Conservation (phyloP, 805 yeast species). For the Saturnispora sekii region DNA sequence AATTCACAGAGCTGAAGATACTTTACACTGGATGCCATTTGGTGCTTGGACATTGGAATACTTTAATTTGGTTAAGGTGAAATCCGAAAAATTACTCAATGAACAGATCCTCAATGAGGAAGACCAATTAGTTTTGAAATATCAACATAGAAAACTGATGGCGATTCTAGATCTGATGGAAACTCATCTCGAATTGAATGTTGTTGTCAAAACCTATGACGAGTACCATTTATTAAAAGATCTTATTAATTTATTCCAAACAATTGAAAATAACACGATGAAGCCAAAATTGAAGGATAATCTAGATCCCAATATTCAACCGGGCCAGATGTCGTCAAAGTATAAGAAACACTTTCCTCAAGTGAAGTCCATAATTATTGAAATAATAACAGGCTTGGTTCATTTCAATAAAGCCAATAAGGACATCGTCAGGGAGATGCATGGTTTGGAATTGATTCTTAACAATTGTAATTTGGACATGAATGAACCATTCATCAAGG, state of each 20-base stretch:
- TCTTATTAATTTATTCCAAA: slow-evolving; percentile 30
- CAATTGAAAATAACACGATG: slow-evolving; percentile 33
- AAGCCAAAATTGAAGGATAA: slow-evolving; percentile 27
- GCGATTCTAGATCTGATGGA: slow-evolving; percentile 33
- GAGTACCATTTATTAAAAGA: slow-evolving; percentile 30
- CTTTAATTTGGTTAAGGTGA: slow-evolving; percentile 18
- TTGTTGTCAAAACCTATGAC: slow-evolving; percentile 32
- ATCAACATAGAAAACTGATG: slow-evolving; percentile 14
- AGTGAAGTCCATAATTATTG: slow-evolving; percentile 56
- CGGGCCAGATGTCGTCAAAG: not conserved
- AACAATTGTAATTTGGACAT: slow-evolving; percentile 81
- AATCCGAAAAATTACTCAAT: not conserved
- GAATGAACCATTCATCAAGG: slow-evolving; percentile 82
- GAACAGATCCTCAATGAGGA: slow-evolving; percentile 5
- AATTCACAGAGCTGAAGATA: not conserved
- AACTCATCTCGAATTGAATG: slow-evolving; percentile 32
- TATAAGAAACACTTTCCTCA: slow-evolving; percentile 43
- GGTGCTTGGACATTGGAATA: slow-evolving; percentile 34
- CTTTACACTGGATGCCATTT: slow-evolving; percentile 13
- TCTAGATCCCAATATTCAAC: not conserved
- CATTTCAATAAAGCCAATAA: slow-evolving; percentile 48
- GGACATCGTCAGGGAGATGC: slow-evolving; percentile 52
- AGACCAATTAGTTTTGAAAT: slow-evolving; percentile 6
- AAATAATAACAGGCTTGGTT: slow-evolving; percentile 50
- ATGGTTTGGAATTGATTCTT: slow-evolving; percentile 62